phyloP scores from a whole-genome alignment of 2,329 filamentous ascomycete species.

The Penicillium polonicum region DNA sequence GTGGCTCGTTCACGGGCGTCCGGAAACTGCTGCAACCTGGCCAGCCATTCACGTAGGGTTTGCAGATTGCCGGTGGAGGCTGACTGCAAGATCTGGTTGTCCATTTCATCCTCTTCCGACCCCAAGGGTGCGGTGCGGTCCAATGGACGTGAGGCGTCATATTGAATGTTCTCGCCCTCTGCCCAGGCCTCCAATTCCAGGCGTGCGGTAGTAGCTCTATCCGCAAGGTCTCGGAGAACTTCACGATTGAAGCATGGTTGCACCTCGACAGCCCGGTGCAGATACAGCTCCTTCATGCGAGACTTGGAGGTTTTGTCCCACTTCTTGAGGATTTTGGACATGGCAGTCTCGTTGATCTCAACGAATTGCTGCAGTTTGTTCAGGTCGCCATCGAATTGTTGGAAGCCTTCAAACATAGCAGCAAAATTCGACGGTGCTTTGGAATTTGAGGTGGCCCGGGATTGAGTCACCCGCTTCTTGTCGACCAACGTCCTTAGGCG shows the following conservation, averaged over 20 bases:
- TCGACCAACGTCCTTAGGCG: slow-evolving; percentile 88
- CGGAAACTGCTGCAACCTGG: slow-evolving; percentile 62
- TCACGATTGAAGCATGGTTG: slow-evolving; percentile 98
- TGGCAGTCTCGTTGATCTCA: slow-evolving; percentile 94
- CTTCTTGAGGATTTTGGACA: slow-evolving; percentile 99
- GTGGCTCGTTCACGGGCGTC: slow-evolving; percentile 76
- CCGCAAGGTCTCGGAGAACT: slow-evolving; percentile 93
- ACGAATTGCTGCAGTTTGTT: slow-evolving; percentile 98
- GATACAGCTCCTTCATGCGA: slow-evolving; percentile 94
- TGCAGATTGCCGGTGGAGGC: slow-evolving; percentile 78
- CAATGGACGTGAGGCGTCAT: slow-evolving; percentile 55
- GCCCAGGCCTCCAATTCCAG: slow-evolving; percentile 96
- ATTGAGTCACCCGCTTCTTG: slow-evolving; percentile 89
- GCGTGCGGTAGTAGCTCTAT: slow-evolving; percentile 93
- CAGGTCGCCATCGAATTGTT: slow-evolving; percentile 92
- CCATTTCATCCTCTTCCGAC: slow-evolving; percentile 85
- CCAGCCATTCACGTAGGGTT: slow-evolving; percentile 76
- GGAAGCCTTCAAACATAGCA: slow-evolving; percentile 92
- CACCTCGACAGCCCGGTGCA: slow-evolving; percentile 92
- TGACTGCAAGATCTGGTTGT: slow-evolving; percentile 80
- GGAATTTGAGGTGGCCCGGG: slow-evolving; percentile 71
- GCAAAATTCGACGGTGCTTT: slow-evolving; percentile 91
- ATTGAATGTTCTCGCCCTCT: slow-evolving; percentile 90
- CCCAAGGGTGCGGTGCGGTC: slow-evolving; percentile 50
- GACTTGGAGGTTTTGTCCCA: slow-evolving; percentile 99